Evolutionary conservation across 2,329 filamentous ascomycete species (phyloP).

Genomic region (Pseudocercospora eumusae): DNA sequence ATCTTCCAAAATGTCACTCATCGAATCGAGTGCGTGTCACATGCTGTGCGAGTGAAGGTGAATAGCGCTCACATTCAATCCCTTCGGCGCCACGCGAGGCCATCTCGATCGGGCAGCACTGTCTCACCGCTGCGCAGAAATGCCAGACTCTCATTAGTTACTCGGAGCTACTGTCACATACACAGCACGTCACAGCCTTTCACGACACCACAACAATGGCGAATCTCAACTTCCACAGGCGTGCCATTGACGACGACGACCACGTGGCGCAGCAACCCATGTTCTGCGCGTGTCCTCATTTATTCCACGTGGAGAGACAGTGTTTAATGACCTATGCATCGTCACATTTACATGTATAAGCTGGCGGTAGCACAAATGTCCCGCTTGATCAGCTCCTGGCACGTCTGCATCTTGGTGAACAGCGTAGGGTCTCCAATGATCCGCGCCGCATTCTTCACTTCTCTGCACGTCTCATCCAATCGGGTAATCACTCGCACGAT

Average conservation of each 20-base stretch:
- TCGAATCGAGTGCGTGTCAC: neutral
- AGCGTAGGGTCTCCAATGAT: slow-evolving; percentile 92
- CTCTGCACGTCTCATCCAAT: slow-evolving; percentile 91
- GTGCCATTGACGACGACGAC: slow-evolving; percentile 1
- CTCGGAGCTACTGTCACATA: neutral
- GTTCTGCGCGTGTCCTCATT: neutral
- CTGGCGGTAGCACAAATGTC: slow-evolving; percentile 90
- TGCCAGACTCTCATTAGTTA: neutral
- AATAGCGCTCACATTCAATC: neutral
- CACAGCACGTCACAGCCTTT: neutral
- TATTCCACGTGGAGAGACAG: slow-evolving; percentile 9
- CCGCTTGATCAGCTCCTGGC: slow-evolving; percentile 96
- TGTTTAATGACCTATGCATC: slow-evolving; percentile 2
- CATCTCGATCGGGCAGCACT: neutral
- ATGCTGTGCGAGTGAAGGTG: neutral
- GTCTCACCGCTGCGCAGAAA: neutral
- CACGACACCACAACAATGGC: neutral
- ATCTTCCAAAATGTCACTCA: neutral
- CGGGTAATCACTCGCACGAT: slow-evolving; percentile 94
- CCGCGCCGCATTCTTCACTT: slow-evolving; percentile 94
- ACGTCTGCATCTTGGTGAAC: slow-evolving; percentile 94
- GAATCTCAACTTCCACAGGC: neutral
- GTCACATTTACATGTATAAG: slow-evolving; percentile 70
- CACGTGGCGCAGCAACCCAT: slow-evolving; percentile 7
- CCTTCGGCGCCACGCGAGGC: neutral